Evolutionary conservation across 2,329 filamentous ascomycete genomes (phyloP), one percentile per base, ranked within the genome.

Genomic region (Stemphylium vesicarium): DNA sequence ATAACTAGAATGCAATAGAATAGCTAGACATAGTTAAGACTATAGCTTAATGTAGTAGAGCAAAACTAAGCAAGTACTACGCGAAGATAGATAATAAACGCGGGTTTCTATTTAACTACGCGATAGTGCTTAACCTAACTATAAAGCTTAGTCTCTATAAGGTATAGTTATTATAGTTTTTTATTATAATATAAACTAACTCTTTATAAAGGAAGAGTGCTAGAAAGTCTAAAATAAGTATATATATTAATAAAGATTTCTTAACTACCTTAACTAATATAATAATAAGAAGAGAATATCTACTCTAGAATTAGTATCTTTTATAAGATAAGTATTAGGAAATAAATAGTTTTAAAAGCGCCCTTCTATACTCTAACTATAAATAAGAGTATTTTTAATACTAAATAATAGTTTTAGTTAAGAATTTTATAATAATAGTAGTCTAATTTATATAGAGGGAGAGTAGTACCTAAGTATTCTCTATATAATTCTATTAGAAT

Each of bases 101-200:
- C 3, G 7, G n/a, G 2, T 37, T 46, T 4, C 26, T 46, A 18
- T 37, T 29, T 29, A 46, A 46, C 4, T 37, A 15, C 3, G 2
- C 2, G 8, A 18, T 13, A 20, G 50, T 55, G 8, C 35, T 55
- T 18, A 24, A 55, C 20, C 40, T 32, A 40, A 39, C 11, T 5
- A 29, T 37, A 13, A 55, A 55, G 31, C 40, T 45, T 41, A 50
- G 20, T 31, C 26, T n/a, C 3, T 55, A 55, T 32, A 37, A 55
- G 16, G 37, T 55, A 50, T 22, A 22, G n/a, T n/a, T n/a, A n/a
- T n/a, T n/a, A n/a, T n/a, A n/a, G n/a, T n/a, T n/a, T n/a, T n/a
- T n/a, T n/a, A 22, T 50, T 44, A 50, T 55, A 41, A 55, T 41
- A 55, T 26, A 18, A n/a, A n/a, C n/a, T 38, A 39, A 45, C 22